These are phyloP conservation scores for Chondrostereum purpureum DNA, from an alignment of 1,284 basidiomycete species.

Conservation along the genomic window DNA sequence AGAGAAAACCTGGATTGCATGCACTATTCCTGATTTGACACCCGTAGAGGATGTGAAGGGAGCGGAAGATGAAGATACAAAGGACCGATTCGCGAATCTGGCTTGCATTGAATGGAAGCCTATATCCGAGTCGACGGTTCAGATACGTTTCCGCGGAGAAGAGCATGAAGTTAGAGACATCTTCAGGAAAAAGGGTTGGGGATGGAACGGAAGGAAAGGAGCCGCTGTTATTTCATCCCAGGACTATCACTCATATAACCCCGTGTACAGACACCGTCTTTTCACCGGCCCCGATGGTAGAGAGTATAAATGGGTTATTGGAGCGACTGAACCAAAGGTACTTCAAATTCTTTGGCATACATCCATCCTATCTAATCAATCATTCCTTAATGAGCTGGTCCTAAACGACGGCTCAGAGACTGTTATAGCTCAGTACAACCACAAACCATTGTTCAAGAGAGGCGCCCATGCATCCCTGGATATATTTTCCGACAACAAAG, in stretches of 20 bases:
- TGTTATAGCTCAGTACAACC: background rate
- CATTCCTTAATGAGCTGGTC: background rate
- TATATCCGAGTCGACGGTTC: conserved; percentile 18
- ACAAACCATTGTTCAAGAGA: background rate
- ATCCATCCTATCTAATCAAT: too few relatives aligned
- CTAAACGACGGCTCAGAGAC: background rate
- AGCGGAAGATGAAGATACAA: conserved; percentile 6
- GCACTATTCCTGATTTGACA: background rate
- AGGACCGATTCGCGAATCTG: conserved; percentile 20
- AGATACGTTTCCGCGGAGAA: conserved; percentile 19
- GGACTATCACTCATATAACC: background rate
- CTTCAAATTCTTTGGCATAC: too few relatives aligned
- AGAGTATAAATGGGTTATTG: conserved; percentile 16
- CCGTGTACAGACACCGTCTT: background rate
- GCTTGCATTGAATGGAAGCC: conserved; percentile 24
- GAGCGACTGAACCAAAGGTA: conserved; percentile 8
- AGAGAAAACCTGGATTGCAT: background rate
- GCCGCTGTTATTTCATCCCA: background rate
- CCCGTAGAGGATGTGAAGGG: background rate
- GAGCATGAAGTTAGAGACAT: conserved; percentile 15
- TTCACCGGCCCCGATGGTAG: conserved; percentile 16
- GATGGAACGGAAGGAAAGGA: conserved; percentile 20
- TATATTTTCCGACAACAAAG: background rate
- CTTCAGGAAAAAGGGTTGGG: background rate
- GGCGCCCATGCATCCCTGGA: background rate